Conservation (phyloP, 225 moss, liverwort and hornwort species). For the Neckera pumila region DNA sequence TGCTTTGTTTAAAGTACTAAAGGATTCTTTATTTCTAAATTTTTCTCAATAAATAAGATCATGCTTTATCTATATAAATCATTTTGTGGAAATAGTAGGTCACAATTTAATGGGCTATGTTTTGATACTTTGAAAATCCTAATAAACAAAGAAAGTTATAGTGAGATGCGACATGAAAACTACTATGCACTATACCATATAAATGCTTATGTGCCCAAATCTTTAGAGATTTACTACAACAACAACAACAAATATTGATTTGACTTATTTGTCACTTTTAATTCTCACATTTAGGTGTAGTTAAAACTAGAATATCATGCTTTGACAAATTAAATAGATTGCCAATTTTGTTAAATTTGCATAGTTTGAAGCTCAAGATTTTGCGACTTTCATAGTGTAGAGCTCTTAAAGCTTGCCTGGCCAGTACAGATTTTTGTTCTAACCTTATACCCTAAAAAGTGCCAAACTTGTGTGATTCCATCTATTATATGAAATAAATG, state of each 20-base stretch:
- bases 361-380: not conserved
- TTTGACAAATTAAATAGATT: not conserved
- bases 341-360: not conserved
- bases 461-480: not conserved
- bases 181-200: rapidly evolving
- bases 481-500: not conserved
- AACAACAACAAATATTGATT: not conserved
- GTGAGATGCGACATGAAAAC: rapidly evolving
- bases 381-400: too few species aligned
- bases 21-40: not conserved
- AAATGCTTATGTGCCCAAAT: not conserved
- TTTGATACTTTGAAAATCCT: not conserved
- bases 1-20: not conserved
- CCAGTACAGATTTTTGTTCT: not conserved
- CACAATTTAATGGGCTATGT: not conserved
- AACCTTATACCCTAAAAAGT: rapidly evolving
- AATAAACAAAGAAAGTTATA: not conserved
- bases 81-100: not conserved
- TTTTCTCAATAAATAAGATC: not conserved
- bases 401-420: not conserved
- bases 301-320: not conserved
- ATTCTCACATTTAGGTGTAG: rapidly evolving
- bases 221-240: not conserved
- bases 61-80: not conserved
- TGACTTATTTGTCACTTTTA: not conserved